Evolutionary conservation across 1,284 basidiomycete species (phyloP).

Genomic region (Kalmanozyma brasiliensis): DNA sequence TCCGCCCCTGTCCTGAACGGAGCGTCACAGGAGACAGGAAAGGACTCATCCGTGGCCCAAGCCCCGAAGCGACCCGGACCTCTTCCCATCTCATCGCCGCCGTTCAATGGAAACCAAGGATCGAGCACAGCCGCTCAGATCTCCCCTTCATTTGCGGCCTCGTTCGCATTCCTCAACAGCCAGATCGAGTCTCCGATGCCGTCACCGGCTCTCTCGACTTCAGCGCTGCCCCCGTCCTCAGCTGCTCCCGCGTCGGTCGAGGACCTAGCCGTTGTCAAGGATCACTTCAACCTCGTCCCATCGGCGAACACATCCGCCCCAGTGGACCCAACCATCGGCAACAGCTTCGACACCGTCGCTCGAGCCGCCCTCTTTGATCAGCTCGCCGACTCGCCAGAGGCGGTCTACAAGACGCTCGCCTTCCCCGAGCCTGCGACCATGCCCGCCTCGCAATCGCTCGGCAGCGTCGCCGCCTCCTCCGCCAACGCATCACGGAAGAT

Average conservation of each 20-base stretch:
- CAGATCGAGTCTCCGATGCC: slow-evolving; percentile 21
- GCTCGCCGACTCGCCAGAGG: slow-evolving; percentile 39
- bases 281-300: too few relatives aligned
- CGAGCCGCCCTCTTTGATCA: slow-evolving; percentile 21
- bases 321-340: background rate
- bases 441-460: slow-evolving; percentile 31
- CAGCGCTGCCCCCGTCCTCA: background rate
- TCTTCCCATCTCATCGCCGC: slow-evolving; percentile 6
- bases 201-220: slow-evolving; percentile 9
- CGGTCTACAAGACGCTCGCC: slow-evolving; percentile 29
- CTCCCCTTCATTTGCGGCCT: slow-evolving; percentile 32
- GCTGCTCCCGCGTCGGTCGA: background rate
- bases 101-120: slow-evolving; percentile 5
- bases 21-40: background rate
- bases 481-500: background rate
- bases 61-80: background rate
- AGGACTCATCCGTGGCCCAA: background rate
- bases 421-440: slow-evolving; percentile 6
- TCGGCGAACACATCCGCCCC: background rate
- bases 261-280: background rate
- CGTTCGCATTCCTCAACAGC: slow-evolving; percentile 38
- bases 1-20: background rate
- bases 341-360: background rate
- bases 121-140: slow-evolving; percentile 22
- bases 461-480: slow-evolving; percentile 3